Percentiles rank a stretch among this genome's conserved stretches.
Evolutionary conservation across 768 basidiomycete genomes (phyloP).

Genomic region (Megacollybia marginata): DNA sequence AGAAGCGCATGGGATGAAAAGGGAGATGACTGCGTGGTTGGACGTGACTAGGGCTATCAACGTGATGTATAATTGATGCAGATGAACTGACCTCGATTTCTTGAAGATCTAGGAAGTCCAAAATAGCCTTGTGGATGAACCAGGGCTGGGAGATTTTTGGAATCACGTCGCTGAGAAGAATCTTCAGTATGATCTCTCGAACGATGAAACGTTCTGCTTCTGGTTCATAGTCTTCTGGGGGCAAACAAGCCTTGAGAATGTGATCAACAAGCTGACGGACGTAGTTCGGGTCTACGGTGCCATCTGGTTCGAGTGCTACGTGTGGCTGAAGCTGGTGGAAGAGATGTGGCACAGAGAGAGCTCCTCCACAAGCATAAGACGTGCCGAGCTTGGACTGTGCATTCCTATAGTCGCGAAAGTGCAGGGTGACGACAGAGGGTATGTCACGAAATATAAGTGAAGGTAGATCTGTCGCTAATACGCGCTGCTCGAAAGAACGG

Average conservation of each 20-base stretch:
- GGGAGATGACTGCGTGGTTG: constrained; percentile 17
- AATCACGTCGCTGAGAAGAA: constrained; percentile 60
- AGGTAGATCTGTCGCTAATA: constrained; percentile 47
- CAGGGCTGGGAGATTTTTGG: constrained; percentile 79
- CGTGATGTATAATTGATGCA: neutral
- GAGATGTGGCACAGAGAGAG: constrained; percentile 52
- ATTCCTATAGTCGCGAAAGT: constrained; percentile 72
- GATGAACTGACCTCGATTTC: constrained; percentile 17
- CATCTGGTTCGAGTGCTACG: constrained; percentile 66
- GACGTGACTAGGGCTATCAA: constrained; percentile 11
- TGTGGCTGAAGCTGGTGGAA: constrained; percentile 84
- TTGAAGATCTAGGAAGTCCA: constrained; percentile 55
- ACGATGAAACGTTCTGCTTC: constrained; percentile 76
- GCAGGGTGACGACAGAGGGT: constrained; percentile 64
- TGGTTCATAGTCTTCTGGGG: constrained; percentile 70
- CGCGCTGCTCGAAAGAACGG: constrained; percentile 52
- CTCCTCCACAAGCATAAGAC: constrained; percentile 65
- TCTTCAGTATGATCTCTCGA: constrained; percentile 76
- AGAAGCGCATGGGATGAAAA: constrained; percentile 43
- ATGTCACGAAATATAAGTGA: constrained; percentile 54
- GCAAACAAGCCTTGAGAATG: constrained; percentile 65
- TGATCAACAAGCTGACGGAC: constrained; percentile 74
- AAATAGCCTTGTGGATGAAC: constrained; percentile 72
- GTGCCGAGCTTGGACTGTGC: constrained; percentile 55
- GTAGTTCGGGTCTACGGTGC: constrained; percentile 66